Conservation (phyloP, 2,329 filamentous ascomycete genomes). For the Arthroderma sp. region DNA sequence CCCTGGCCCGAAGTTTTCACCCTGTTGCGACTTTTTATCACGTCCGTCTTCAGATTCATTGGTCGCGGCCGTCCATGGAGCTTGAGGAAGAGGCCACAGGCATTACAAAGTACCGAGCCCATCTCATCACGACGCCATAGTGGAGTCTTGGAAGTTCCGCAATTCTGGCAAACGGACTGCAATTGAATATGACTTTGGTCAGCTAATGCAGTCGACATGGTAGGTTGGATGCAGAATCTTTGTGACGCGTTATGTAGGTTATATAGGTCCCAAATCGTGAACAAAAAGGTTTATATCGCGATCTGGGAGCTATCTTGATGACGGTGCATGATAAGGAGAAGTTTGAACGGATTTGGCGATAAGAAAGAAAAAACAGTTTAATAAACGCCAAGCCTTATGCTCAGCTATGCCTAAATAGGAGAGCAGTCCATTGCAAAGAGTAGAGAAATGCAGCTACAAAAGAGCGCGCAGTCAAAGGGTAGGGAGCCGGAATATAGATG, state of each 20-base stretch:
- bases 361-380: conserved; percentile 31
- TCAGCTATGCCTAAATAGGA: conserved; percentile 17
- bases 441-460: conserved; percentile 1
- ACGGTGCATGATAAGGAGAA: conserved; percentile 15
- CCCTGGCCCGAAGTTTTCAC: conserved; percentile 78
- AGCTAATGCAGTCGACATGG: conserved; percentile 38
- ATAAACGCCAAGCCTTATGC: conserved; percentile 25
- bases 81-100: conserved; percentile 94
- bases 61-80: conserved; percentile 85
- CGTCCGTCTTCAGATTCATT: conserved; percentile 95
- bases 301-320: background rate
- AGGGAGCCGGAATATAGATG: background rate
- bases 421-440: conserved; percentile 1
- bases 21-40: conserved; percentile 97
- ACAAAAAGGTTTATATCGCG: conserved; percentile 15
- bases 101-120: conserved; percentile 93
- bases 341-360: conserved; percentile 36
- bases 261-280: conserved; percentile 7
- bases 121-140: conserved; percentile 95
- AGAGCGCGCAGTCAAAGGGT: conserved; percentile 3
- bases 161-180: conserved; percentile 96
- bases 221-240: conserved; percentile 12
- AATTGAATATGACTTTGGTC: conserved; percentile 46
- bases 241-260: background rate
- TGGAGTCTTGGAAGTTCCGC: conserved; percentile 85